Evolutionary conservation across 2,329 filamentous ascomycete genomes (phyloP).

Genomic region (Colletotrichum chlorophyti): DNA sequence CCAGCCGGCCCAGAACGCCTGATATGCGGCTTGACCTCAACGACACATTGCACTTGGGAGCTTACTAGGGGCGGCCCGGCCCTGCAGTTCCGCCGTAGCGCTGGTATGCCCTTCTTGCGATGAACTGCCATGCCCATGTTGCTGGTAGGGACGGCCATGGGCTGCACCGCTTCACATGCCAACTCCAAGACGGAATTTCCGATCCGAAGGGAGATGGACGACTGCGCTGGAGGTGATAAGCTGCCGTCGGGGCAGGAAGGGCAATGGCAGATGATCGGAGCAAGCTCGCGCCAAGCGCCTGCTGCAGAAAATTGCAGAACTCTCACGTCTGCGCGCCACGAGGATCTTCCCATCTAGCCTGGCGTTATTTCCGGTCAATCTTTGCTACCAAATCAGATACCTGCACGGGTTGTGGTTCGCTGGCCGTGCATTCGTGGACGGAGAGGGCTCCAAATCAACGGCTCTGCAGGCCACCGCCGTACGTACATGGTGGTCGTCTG

Average conservation of each 20-base stretch:
- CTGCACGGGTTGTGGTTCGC: background rate
- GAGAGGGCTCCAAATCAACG: background rate
- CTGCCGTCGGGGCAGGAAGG: background rate
- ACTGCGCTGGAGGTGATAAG: background rate
- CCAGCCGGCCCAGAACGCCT: conserved; percentile 3
- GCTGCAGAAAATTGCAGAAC: background rate
- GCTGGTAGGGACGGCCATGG: background rate
- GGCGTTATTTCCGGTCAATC: background rate
- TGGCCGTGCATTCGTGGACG: background rate
- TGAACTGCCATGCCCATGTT: background rate
- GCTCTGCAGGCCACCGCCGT: too few species aligned
- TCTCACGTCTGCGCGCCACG: too few species aligned
- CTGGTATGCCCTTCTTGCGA: background rate
- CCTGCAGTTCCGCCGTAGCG: conserved; percentile 1
- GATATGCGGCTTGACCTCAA: background rate
- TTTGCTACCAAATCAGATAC: background rate
- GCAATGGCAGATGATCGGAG: background rate
- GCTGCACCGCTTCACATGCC: background rate
- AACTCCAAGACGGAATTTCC: background rate
- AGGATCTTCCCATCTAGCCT: background rate
- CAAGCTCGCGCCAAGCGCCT: background rate
- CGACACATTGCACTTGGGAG: background rate
- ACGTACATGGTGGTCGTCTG: too few species aligned
- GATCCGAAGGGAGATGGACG: background rate
- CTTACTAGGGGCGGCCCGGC: conserved; percentile 23